Conservation (phyloP, 2,329 filamentous ascomycete genomes). For the Neonectria ditissima region DNA sequence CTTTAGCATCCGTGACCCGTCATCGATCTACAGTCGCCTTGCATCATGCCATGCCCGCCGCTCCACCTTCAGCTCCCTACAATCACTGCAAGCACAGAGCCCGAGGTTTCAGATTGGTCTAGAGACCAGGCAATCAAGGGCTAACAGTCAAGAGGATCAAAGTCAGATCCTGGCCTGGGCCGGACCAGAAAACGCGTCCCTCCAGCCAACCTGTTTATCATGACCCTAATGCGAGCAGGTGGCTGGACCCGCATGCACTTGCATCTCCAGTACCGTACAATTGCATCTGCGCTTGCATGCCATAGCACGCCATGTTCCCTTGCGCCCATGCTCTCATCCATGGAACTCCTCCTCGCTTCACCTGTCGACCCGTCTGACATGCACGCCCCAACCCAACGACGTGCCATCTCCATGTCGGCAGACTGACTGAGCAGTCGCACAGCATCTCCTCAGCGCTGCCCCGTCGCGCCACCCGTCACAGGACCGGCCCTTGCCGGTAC, state of each 20-base stretch:
- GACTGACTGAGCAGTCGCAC: constrained; percentile 24
- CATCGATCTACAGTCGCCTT: not conserved
- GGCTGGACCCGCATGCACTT: constrained; percentile 18
- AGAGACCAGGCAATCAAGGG: not conserved
- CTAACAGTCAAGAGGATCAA: not conserved
- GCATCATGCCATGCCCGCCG: not conserved
- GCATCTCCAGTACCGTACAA: constrained; percentile 1
- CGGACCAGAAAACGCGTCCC: not conserved
- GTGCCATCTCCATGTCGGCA: constrained; percentile 26
- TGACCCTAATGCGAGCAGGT: constrained; percentile 16
- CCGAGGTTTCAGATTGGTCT: constrained; percentile 1
- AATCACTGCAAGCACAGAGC: not conserved
- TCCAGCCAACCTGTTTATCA: constrained; percentile 14
- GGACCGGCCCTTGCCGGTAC: constrained; percentile 12
- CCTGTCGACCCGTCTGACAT: constrained; percentile 21
- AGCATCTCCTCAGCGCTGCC: constrained; percentile 1
- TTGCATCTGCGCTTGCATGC: constrained; percentile 7
- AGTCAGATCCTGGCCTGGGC: not conserved
- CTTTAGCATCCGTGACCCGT: not conserved
- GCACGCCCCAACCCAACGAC: constrained; percentile 21
- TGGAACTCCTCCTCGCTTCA: constrained; percentile 4
- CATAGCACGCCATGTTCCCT: constrained; percentile 12
- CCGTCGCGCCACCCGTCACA: constrained; percentile 10
- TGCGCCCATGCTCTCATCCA: not conserved
- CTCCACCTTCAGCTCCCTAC: not conserved